Percentiles rank a stretch among this genome's conserved stretches.
phyloP scores from a whole-genome alignment of 352 stramenopile genomes.

The Globisporangium cylindrosporum region DNA sequence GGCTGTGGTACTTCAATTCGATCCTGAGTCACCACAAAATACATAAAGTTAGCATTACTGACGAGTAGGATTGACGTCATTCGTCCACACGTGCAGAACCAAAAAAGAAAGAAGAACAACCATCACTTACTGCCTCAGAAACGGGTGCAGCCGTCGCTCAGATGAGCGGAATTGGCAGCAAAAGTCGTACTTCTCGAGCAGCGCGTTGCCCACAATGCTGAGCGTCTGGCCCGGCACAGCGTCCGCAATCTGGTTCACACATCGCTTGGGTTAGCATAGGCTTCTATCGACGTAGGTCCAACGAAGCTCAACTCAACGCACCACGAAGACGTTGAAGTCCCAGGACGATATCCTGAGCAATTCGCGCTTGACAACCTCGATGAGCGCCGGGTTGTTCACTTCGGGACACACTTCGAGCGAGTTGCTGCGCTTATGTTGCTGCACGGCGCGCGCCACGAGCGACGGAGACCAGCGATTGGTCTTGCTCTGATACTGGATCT shows the following conservation, averaged over 20 bases:
- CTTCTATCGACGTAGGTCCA: neutral
- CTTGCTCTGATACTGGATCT: slow-evolving; percentile 5
- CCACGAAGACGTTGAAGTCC: slow-evolving; percentile 72
- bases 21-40: slow-evolving; percentile 25
- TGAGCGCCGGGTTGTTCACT: slow-evolving; percentile 37
- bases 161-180: slow-evolving; percentile 59
- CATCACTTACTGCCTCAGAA: slow-evolving; percentile 50
- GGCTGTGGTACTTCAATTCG: slow-evolving; percentile 55
- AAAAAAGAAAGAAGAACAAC: neutral
- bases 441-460: slow-evolving; percentile 23
- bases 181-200: slow-evolving; percentile 73
- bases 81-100: neutral
- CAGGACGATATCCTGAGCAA: slow-evolving; percentile 55
- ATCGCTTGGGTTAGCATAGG: neutral
- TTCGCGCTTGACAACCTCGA: slow-evolving; percentile 51
- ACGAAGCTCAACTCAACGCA: neutral
- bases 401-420: slow-evolving; percentile 57
- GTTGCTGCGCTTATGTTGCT: slow-evolving; percentile 30
- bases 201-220: slow-evolving; percentile 68
- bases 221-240: slow-evolving; percentile 56
- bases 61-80: neutral
- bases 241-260: slow-evolving; percentile 32
- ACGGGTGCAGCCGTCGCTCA: slow-evolving; percentile 45
- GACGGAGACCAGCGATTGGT: slow-evolving; percentile 36
- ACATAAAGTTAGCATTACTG: neutral